Percentiles rank a stretch among this genome's conserved stretches.
These are phyloP conservation scores for Quercus cerris DNA, from an alignment of 306 rosid species.

Conservation along the genomic window DNA sequence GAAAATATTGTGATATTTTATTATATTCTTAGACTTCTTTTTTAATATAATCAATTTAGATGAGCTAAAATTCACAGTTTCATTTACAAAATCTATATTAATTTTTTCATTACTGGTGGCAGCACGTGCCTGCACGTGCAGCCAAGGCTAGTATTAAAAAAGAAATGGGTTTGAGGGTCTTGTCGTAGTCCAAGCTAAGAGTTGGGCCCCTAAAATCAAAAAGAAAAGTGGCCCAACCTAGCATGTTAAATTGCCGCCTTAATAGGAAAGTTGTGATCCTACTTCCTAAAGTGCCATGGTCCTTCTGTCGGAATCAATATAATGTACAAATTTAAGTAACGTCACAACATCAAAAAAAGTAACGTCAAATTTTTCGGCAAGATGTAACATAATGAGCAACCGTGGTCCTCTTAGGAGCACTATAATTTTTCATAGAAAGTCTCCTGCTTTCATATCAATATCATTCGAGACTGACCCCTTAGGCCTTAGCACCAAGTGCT, in stretches of 20 bases:
- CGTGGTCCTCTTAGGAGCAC: not conserved
- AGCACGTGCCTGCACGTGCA: no score
- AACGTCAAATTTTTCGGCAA: not conserved
- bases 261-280: not conserved
- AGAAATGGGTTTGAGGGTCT: not conserved
- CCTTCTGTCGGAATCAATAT: not conserved
- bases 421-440: not conserved
- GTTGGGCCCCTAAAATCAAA: not conserved
- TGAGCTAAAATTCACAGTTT: no score
- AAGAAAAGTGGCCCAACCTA: not conserved
- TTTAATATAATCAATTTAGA: no score
- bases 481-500: not conserved
- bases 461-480: not conserved
- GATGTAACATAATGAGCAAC: not conserved
- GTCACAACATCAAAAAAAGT: not conserved
- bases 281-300: not conserved
- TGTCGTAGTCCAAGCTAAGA: not conserved
- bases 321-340: not conserved
- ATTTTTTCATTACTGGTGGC: no score
- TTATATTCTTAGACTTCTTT: no score
- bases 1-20: no score
- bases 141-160: not conserved
- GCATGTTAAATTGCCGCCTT: not conserved
- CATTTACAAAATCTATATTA: no score
- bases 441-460: conserved; percentile 3